Evolutionary conservation across 2,329 filamentous ascomycete genomes (phyloP).

Genomic region (Cytospora piceae): DNA sequence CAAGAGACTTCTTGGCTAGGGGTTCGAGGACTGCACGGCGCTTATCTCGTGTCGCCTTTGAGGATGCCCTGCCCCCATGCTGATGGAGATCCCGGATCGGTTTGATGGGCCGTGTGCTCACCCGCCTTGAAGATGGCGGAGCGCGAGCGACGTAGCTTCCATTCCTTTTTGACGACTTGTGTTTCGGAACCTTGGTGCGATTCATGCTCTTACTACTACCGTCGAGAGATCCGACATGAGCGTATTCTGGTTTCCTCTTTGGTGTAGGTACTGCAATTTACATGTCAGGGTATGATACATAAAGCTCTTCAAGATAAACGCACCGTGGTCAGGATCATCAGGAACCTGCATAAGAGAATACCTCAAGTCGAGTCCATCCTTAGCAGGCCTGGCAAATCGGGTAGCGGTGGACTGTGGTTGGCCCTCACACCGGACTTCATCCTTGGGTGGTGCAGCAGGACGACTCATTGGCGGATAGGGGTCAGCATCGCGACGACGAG

Average conservation of each 20-base stretch:
- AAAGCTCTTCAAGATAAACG: not conserved
- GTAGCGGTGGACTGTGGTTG: not conserved
- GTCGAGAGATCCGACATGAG: constrained; percentile 26
- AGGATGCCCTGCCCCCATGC: constrained; percentile 12
- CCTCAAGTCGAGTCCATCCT: not conserved
- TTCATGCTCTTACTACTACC: constrained; percentile 17
- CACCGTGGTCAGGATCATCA: constrained; percentile 27
- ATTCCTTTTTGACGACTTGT: constrained; percentile 21
- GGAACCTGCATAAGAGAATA: constrained; percentile 36
- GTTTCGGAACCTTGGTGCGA: not conserved
- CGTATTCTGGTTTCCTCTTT: constrained; percentile 24
- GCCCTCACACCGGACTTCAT: not conserved
- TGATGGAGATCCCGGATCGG: not conserved
- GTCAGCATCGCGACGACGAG: constrained; percentile 27
- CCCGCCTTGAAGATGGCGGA: constrained; percentile 12
- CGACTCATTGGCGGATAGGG: constrained; percentile 4
- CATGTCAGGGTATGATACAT: not conserved
- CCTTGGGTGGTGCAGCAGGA: constrained; percentile 1
- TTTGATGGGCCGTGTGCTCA: not conserved
- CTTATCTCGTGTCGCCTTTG: constrained; percentile 35
- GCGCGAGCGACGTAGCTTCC: constrained; percentile 29
- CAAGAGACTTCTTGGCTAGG: constrained; percentile 49
- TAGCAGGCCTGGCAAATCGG: not conserved
- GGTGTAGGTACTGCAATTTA: constrained; percentile 8
- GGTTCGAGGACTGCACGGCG: constrained; percentile 43